These are phyloP conservation scores for Phaffomyces opuntiae DNA, from an alignment of 805 yeast genomes.

Conservation along the genomic window DNA sequence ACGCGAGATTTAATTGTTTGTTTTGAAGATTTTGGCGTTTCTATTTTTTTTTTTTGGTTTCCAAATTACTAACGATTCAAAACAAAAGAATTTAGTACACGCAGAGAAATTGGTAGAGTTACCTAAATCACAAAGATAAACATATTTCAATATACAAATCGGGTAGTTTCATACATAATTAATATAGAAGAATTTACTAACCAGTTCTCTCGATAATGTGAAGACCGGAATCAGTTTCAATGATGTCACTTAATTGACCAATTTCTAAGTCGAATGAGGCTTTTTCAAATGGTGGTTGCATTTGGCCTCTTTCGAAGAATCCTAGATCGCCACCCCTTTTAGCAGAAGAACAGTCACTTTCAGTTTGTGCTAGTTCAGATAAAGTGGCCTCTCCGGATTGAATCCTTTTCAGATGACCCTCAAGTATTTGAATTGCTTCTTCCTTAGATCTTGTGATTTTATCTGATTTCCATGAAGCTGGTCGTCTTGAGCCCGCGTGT, in stretches of 20 bases:
- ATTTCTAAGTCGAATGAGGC: slow-evolving; percentile 77
- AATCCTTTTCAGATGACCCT: slow-evolving; percentile 49
- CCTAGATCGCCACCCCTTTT: slow-evolving; percentile 91
- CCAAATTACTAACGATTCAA: too few species aligned
- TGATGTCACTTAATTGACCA: slow-evolving; percentile 76
- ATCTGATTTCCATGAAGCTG: slow-evolving; percentile 83
- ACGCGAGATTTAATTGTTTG: background rate
- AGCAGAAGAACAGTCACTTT: slow-evolving; percentile 85
- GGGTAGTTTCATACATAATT: too few species aligned
- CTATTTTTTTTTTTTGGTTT: too few species aligned
- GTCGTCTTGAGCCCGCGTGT: slow-evolving; percentile 78
- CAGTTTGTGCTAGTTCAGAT: slow-evolving; percentile 68
- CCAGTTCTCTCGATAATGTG: slow-evolving; percentile 83
- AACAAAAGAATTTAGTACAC: too few species aligned
- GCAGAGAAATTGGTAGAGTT: too few species aligned
- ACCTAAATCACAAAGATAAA: too few species aligned
- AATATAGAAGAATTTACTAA: background rate
- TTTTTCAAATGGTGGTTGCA: slow-evolving; percentile 93
- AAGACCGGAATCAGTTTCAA: slow-evolving; percentile 87
- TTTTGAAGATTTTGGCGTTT: background rate
- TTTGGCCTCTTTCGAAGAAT: slow-evolving; percentile 77
- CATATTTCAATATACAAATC: too few species aligned
- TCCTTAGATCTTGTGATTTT: slow-evolving; percentile 74
- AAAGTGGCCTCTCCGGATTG: slow-evolving; percentile 59
- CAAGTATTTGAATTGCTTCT: slow-evolving; percentile 66